Evolutionary conservation across 1,284 basidiomycete genomes (phyloP), one percentile per base, ranked within the genome.

Genomic region (Spongiforma sp.): DNA sequence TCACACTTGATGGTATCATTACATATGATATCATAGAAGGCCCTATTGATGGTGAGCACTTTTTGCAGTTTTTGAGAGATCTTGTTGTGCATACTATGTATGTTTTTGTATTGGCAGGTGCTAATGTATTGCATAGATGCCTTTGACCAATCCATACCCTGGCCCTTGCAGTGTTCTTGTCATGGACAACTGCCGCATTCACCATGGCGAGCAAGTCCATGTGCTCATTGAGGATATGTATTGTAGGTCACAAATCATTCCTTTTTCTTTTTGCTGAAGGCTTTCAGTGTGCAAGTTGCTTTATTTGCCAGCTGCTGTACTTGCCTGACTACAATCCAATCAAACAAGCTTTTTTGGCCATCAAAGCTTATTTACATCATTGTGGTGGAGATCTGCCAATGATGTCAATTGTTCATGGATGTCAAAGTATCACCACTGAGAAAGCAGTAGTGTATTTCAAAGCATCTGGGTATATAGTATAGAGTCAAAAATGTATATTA

Each of bases 281-380:
- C 17, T 32, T 15, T 26, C 7, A 65, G 65, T 65, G 0, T 66
- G 57, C n/a, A 66, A 63, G 11, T 66, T 76, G 0, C n/a, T n/a
- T n/a, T 17, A 57, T 75, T 17, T 75, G 66, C 43, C 60, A 76
- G 2, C 71, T 66, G 1, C 72, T 67, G n/a, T 75, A 75, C 56
- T 76, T 69, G 4, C 73, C 70, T 0, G 65, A 73, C 34, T 69
- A 70, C 36, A 76, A 74, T 53, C 69, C 69, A 0, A 75, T 76
- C 26, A 64, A 76, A 50, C 68, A 75, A 59, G 62, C 59, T 3
- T 76, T 75, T 59, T 65, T 65, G 21, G 32, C 43, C 5, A 64
- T 73, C 67, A 75, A 76, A 52, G 53, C 65, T 12, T 68, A 60
- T 17, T 39, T 68, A 17, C 8, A 21, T 15, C 9, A 3, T 21